A percentile compares a stretch with the other conserved stretches of the same genome.
These are phyloP conservation scores for Patellifolia procumbens DNA, from an alignment of 179 eudicot genomes.

Conservation along the genomic window DNA sequence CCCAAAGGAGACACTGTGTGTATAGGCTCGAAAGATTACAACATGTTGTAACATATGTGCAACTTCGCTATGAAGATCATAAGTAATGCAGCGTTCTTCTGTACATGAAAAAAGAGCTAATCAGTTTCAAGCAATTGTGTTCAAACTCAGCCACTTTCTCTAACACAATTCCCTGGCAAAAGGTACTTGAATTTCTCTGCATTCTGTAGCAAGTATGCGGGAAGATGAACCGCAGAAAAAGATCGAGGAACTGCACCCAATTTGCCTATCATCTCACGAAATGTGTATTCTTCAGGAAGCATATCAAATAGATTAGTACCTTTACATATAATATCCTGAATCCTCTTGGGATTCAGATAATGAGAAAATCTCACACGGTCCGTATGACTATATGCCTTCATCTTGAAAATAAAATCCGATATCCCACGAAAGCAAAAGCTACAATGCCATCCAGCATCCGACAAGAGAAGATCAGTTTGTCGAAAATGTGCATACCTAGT, in stretches of 20 bases:
- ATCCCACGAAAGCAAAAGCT: constrained; percentile 45
- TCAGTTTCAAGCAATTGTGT: not conserved
- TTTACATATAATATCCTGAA: constrained; percentile 46
- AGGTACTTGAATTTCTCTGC: constrained; percentile 42
- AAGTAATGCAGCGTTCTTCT: not conserved
- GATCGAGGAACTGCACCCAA: constrained; percentile 50
- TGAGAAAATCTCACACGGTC: constrained; percentile 48
- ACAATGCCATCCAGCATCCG: constrained; percentile 55
- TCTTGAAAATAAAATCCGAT: constrained; percentile 48
- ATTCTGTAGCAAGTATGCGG: constrained; percentile 38
- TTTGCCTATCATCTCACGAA: constrained; percentile 46
- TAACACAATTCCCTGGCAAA: constrained; percentile 42
- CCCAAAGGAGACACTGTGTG: not conserved
- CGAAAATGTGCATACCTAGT: constrained; percentile 47
- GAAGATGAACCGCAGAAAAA: constrained; percentile 49
- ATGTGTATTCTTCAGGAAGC: constrained; percentile 52
- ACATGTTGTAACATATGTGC: not conserved
- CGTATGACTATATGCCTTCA: constrained; percentile 52
- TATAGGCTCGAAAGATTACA: not conserved
- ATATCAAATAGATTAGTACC: constrained; percentile 48
- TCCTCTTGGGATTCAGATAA: constrained; percentile 43
- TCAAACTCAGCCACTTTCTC: constrained; percentile 39
- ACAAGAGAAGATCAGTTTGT: constrained; percentile 42
- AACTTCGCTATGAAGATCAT: not conserved
- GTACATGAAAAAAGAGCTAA: constrained; percentile 4